Base-by-base conservation (phyloP, 176 grass and related monocot species). In the Oryza glaberrima region DNA sequence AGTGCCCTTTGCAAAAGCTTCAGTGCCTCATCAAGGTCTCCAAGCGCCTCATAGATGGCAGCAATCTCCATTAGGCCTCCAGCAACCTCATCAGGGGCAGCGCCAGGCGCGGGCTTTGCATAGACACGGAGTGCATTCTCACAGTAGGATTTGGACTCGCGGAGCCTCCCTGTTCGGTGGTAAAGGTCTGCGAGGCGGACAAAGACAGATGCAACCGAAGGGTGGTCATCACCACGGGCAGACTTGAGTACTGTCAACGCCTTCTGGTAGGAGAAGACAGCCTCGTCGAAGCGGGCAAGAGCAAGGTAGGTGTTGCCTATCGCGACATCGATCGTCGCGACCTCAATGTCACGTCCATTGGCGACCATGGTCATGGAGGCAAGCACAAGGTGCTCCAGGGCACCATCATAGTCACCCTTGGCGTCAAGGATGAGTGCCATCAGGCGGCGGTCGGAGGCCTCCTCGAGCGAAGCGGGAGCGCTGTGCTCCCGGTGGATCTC, bases 241-340 rank as follows among this genome's bases (percentile, higher is more conserved):
- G 97, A 94, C 73, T 99, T 99, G 82, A 99, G 86, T 5, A 99
- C 94, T 0, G 94, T 99, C 70, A 99, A 46, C 0, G 97, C 91
- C 87, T 99, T 99, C 88, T 99, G 97, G 86, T 99, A 99, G 19
- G 97, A 99, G 91, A 99, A 99, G 82, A 99, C 94, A 12, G 97
- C 84, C 88, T 99, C 97, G 11, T 99, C 97, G 9, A 99, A 99
- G 7, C 97, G 93, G 16, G 84, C 97, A 0, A 99, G 92, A n/a
- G 94, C 84, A 1, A 99, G 90, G 43, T 99, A 96, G 14, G 94
- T 92, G 88, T 92, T 92, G 52, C 97, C 97, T 70, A 99, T 96
- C 4, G 90, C 76, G 3, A 99, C 76, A 25, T 99, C 97, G 1
- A 96, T 95, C 0, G 94, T 89, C 7, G 97, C 97, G 4, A 95